These are phyloP conservation scores for Dothistroma pini DNA, from an alignment of 2,329 filamentous ascomycete species.

Conservation along the genomic window DNA sequence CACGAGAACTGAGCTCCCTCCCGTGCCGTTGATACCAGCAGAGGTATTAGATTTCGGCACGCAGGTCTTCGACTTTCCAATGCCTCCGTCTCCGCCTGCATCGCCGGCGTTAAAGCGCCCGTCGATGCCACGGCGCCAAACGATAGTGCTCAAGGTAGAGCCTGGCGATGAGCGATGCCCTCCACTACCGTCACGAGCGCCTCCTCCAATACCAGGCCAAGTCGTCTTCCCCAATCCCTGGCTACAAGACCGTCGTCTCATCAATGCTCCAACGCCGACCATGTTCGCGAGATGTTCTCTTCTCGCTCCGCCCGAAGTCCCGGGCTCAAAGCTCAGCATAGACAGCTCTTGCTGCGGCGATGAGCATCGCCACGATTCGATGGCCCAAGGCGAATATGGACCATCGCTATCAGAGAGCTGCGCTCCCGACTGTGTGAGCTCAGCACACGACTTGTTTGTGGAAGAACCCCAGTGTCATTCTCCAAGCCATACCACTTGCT, in stretches of 20 bases:
- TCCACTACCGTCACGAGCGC: not conserved
- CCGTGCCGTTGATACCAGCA: not conserved
- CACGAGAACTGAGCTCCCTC: not conserved
- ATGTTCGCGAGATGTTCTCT: not conserved
- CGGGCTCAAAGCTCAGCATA: not conserved
- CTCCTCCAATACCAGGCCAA: not conserved
- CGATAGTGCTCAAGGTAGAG: not conserved
- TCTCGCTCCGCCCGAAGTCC: not conserved
- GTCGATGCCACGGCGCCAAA: not conserved
- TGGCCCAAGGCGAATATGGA: not conserved
- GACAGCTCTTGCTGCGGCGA: conserved; percentile 2
- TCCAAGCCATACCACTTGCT: not conserved
- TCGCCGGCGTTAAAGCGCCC: not conserved
- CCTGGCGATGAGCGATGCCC: not conserved
- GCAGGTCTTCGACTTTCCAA: conserved; percentile 2
- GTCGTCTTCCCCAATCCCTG: not conserved
- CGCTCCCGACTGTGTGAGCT: not conserved
- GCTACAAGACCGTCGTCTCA: not conserved
- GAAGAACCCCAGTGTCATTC: not conserved
- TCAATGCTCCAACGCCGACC: not conserved
- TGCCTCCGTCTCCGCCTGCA: not conserved
- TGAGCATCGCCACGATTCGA: not conserved
- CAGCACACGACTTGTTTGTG: not conserved
- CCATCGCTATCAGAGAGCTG: not conserved
- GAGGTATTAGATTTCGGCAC: not conserved